phyloP scores from a whole-genome alignment of 768 basidiomycete genomes.

The Calocybe gangraenosa region DNA sequence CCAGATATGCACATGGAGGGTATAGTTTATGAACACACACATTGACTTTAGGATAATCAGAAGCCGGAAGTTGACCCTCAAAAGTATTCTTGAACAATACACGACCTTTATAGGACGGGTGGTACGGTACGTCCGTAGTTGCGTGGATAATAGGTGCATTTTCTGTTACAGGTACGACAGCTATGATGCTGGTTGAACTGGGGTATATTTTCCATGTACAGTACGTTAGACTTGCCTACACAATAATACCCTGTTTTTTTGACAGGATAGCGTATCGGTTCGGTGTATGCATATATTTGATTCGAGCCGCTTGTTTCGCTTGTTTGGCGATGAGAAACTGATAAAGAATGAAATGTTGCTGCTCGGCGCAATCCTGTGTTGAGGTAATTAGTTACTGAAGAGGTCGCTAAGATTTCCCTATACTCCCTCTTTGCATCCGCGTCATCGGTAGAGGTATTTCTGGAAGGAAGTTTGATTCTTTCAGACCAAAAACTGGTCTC shows the following conservation, averaged over 20 bases:
- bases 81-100: slow-evolving; percentile 89
- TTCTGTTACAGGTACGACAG: slow-evolving; percentile 87
- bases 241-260: slow-evolving; percentile 93
- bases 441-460: too few relatives aligned
- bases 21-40: slow-evolving; percentile 40
- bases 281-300: slow-evolving; percentile 50
- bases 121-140: slow-evolving; percentile 51
- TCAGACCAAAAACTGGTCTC: slow-evolving; percentile 89
- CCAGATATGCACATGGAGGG: neutral
- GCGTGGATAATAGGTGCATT: slow-evolving; percentile 39
- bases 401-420: slow-evolving; percentile 62
- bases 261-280: slow-evolving; percentile 81
- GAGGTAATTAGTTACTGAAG: slow-evolving; percentile 31
- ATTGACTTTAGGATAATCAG: slow-evolving; percentile 96
- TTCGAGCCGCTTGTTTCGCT: slow-evolving; percentile 44
- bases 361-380: slow-evolving; percentile 42
- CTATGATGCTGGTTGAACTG: slow-evolving; percentile 31
- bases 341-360: neutral
- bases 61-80: slow-evolving; percentile 81
- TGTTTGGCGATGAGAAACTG: slow-evolving; percentile 20
- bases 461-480: slow-evolving; percentile 56
- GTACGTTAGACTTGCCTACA: slow-evolving; percentile 78
- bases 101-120: slow-evolving; percentile 73
- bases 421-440: slow-evolving; percentile 28
- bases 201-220: slow-evolving; percentile 3